Evolutionary conservation across 176 grass and related monocot species (phyloP).

Genomic region (Bolboschoenus planiculmis): DNA sequence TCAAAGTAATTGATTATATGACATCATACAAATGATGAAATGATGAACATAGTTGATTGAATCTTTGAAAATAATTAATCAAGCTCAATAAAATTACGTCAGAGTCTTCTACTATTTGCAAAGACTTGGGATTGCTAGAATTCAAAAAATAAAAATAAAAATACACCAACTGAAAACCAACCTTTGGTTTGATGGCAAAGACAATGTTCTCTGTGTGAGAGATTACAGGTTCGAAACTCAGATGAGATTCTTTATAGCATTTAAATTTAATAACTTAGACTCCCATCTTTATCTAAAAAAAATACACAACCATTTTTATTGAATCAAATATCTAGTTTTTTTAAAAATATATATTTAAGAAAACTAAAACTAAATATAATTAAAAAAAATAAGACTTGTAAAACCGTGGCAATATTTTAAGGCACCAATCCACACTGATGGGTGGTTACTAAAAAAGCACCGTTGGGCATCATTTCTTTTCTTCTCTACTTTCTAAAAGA

Average conservation of each 20-base stretch:
- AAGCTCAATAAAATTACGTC: not conserved
- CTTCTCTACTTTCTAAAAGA: constrained; percentile 8
- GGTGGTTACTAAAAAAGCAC: not conserved
- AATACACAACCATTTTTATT: too few species aligned
- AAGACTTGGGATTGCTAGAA: not conserved
- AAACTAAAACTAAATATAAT: not conserved
- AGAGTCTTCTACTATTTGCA: not conserved
- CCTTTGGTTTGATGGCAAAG: too few species aligned
- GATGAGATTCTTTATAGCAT: too few species aligned
- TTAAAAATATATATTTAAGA: too few species aligned
- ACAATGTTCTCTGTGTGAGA: too few species aligned
- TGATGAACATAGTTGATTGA: not conserved
- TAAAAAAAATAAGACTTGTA: not conserved
- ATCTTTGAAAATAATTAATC: not conserved
- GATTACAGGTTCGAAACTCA: too few species aligned
- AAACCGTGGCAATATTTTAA: not conserved
- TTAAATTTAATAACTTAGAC: too few species aligned
- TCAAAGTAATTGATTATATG: not conserved
- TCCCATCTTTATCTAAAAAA: too few species aligned
- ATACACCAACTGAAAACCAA: too few species aligned
- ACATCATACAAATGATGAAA: not conserved
- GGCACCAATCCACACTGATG: not conserved
- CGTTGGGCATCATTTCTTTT: not conserved
- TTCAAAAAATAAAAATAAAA: too few species aligned
- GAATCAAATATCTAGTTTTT: too few species aligned